Evolutionary conservation across 2,329 filamentous ascomycete species (phyloP).

Genomic region (Calonectria pteridis): DNA sequence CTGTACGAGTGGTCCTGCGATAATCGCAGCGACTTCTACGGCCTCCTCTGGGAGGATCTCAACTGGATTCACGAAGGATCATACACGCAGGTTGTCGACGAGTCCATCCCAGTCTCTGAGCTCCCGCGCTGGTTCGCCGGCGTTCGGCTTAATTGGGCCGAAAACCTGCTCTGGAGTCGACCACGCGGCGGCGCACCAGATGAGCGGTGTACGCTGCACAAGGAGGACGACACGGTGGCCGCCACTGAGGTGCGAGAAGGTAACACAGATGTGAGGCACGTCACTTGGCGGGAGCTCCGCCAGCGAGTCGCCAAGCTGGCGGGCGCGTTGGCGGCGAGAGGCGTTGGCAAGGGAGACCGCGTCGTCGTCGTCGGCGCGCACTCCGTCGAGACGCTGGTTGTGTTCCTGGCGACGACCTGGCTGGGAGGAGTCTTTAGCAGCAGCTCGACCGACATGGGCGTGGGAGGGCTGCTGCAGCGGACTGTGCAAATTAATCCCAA

Average conservation of each 20-base stretch:
- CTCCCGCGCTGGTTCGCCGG: slow-evolving; percentile 85
- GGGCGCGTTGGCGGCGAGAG: slow-evolving; percentile 74
- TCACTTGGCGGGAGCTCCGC: slow-evolving; percentile 78
- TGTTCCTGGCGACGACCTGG: slow-evolving; percentile 77
- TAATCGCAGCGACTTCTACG: slow-evolving; percentile 74
- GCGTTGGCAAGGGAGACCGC: slow-evolving; percentile 78
- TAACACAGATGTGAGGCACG: slow-evolving; percentile 63
- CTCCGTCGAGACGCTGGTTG: slow-evolving; percentile 78
- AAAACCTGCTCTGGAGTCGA: slow-evolving; percentile 79
- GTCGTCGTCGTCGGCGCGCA: slow-evolving; percentile 83
- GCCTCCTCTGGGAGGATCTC: slow-evolving; percentile 70
- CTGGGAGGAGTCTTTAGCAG: slow-evolving; percentile 82
- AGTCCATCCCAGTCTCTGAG: slow-evolving; percentile 75
- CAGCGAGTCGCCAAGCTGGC: slow-evolving; percentile 68
- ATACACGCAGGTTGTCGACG: slow-evolving; percentile 74
- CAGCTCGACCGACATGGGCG: slow-evolving; percentile 86
- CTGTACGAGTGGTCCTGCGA: slow-evolving; percentile 78
- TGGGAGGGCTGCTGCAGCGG: slow-evolving; percentile 80
- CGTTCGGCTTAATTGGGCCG: slow-evolving; percentile 80
- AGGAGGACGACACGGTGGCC: slow-evolving; percentile 79
- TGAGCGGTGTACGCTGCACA: slow-evolving; percentile 66
- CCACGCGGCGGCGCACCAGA: slow-evolving; percentile 55
- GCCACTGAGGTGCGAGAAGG: slow-evolving; percentile 81
- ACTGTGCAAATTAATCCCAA: slow-evolving; percentile 80
- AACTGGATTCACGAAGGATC: slow-evolving; percentile 73